These are phyloP conservation scores for Gentiana dahurica DNA, from an alignment of 257 asterid genomes.

Conservation along the genomic window DNA sequence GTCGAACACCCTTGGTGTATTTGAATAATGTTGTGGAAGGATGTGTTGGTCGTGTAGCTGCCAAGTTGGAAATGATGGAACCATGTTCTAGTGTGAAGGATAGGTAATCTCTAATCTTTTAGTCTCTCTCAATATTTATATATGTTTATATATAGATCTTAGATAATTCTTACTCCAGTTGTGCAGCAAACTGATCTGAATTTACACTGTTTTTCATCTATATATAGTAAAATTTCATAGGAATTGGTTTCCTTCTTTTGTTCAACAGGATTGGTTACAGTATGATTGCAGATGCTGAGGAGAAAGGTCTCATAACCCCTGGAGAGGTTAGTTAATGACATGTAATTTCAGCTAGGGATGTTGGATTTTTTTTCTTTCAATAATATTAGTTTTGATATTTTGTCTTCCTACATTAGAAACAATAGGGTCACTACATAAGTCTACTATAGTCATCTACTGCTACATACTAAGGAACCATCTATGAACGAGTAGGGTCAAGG, in stretches of 20 bases:
- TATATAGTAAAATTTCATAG: too few species aligned
- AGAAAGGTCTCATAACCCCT: constrained; percentile 60
- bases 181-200: neutral
- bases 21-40: constrained; percentile 86
- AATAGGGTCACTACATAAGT: too few species aligned
- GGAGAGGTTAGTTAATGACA: constrained; percentile 48
- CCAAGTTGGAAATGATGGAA: constrained; percentile 94
- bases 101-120: constrained; percentile 31
- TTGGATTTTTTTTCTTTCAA: neutral
- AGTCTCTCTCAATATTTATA: constrained; percentile 3
- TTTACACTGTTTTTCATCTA: neutral
- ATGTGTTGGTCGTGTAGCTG: constrained; percentile 89
- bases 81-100: constrained; percentile 99
- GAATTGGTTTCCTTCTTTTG: neutral
- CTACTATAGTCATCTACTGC: too few species aligned
- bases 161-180: neutral
- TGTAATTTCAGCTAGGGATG: neutral
- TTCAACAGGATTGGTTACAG: constrained; percentile 79
- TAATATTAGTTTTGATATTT: neutral
- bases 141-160: neutral
- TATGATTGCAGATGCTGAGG: constrained; percentile 94
- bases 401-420: too few species aligned
- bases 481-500: too few species aligned
- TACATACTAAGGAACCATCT: too few species aligned
- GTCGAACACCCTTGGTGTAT: constrained; percentile 90